Evolutionary conservation across 2,329 filamentous ascomycete species (phyloP).

Genomic region (Grosmannia penicillata): DNA sequence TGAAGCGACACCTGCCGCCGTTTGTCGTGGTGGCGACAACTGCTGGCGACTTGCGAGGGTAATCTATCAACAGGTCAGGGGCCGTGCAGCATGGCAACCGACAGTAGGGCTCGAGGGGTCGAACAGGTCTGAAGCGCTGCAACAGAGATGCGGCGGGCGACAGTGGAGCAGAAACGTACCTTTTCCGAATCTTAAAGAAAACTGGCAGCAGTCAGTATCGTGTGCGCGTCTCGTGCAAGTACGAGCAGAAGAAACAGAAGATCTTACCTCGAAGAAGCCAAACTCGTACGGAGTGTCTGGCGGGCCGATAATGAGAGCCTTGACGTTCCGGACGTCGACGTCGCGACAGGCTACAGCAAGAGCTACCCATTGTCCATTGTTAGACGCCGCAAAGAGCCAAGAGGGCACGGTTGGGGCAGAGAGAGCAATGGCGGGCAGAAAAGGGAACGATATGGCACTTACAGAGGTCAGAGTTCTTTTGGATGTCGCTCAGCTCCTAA

Average conservation of each 20-base stretch:
- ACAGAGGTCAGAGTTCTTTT: constrained; percentile 75
- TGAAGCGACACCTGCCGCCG: constrained; percentile 75
- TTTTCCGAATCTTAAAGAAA: constrained; percentile 60
- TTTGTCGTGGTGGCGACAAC: constrained; percentile 73
- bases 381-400: no score
- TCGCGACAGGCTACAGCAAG: constrained; percentile 80
- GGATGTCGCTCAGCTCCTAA: constrained; percentile 74
- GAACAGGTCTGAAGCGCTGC: no score
- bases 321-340: constrained; percentile 74
- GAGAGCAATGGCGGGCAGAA: neutral
- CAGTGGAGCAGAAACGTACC: constrained; percentile 42
- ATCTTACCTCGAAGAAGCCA: constrained; percentile 86
- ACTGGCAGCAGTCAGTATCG: constrained; percentile 32
- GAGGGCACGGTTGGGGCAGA: no score
- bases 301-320: constrained; percentile 78
- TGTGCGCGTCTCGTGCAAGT: no score
- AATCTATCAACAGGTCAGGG: constrained; percentile 42
- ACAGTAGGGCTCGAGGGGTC: no score
- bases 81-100: no score
- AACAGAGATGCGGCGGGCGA: neutral
- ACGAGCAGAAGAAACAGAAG: constrained; percentile 1
- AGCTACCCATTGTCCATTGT: constrained; percentile 37
- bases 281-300: constrained; percentile 94
- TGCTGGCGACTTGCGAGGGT: constrained; percentile 53
- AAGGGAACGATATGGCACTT: constrained; percentile 11